Evolutionary conservation across 345 rosid species (phyloP), one percentile per base, ranked within the genome.

Genomic region (Alliaria petiolata): DNA sequence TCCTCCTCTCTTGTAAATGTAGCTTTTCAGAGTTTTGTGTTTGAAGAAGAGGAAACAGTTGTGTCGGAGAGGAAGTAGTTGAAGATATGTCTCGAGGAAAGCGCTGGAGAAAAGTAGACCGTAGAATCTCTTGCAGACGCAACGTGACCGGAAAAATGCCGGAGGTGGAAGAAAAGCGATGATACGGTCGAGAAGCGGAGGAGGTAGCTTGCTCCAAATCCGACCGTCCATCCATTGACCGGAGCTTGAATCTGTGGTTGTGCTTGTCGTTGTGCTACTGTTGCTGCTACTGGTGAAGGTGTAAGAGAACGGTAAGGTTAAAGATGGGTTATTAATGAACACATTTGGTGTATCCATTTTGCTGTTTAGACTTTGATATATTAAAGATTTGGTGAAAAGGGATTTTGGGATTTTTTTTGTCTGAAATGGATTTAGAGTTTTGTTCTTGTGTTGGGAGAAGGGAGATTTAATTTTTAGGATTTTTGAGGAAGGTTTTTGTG

Each of bases 101-200:
- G 35, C 2, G 65, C 65, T 81, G 54, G 95, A 91, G 79, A 84
- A 93, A 43, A 91, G 65, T 40, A 93, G 96, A 26, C 76, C 79
- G 40, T 93, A 93, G 90, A 96, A 93, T 76, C 97, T 81, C 67
- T 89, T 89, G 77, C 97, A 93, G 30, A 90, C 97, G 25, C 83
- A 83, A 40, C 98, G 95, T 34, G 95, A 79, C 28, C 97, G 84
- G 62, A 91, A 87, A 69, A 93, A 93, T 16, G 95, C 91, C 0
- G 97, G 98, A 4, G 96, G 96, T 3, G 96, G 95, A 39, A 93
- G 98, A 74, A 93, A 89, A 0, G 87, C 96, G 4, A 91, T 71
- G 31, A 93, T 86, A 8, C 98, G 89, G 63, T 93, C 98, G 17
- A 93, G 85, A 12, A 93, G 87, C 31, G 79, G 64, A 34, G 77